Conservation (phyloP, 345 rosid species). For the Eucalyptus regnans region DNA sequence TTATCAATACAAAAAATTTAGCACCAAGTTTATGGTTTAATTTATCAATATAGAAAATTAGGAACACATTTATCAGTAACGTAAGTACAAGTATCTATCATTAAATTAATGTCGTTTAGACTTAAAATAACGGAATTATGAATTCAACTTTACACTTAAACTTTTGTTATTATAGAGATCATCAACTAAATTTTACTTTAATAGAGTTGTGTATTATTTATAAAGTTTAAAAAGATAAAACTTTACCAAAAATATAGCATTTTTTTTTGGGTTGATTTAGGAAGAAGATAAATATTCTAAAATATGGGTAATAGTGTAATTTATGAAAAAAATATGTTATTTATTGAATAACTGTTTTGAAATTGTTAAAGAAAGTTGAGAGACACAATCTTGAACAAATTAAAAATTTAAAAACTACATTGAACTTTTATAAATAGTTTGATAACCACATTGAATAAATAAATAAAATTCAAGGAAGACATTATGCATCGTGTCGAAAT, state of each 20-base stretch:
- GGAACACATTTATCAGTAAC: background rate
- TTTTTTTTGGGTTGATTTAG: background rate
- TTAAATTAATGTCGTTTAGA: background rate
- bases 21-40: background rate
- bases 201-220: background rate
- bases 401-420: background rate
- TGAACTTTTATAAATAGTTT: background rate
- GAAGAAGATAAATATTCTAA: background rate
- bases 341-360: background rate
- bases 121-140: background rate
- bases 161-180: background rate
- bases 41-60: background rate
- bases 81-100: background rate
- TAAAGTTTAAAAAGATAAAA: background rate
- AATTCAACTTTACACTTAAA: background rate
- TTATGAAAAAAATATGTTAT: background rate
- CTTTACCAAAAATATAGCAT: background rate
- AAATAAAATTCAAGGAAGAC: background rate
- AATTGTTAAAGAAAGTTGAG: background rate
- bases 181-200: background rate
- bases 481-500: background rate
- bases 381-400: background rate
- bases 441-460: background rate
- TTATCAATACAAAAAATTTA: background rate
- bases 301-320: background rate